Evolutionary conservation across 345 rosid genomes (phyloP).

Genomic region (Adansonia digitata): DNA sequence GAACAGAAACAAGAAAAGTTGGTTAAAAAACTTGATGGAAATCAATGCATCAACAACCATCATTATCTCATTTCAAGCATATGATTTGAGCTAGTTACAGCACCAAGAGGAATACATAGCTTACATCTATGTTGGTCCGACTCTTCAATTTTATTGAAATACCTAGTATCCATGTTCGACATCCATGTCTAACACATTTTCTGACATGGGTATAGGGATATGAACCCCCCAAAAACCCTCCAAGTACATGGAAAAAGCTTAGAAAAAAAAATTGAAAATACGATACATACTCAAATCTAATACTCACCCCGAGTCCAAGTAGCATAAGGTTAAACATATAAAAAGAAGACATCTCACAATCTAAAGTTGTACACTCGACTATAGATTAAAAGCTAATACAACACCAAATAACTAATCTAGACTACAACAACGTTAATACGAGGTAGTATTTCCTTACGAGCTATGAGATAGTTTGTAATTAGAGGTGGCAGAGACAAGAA

Average conservation of each 20-base stretch:
- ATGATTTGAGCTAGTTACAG: background rate
- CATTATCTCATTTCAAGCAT: background rate
- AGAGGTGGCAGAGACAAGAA: background rate
- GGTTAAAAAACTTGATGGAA: background rate
- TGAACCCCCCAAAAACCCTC: no score
- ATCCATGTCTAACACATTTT: no score
- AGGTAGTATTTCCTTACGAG: background rate
- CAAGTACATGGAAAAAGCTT: no score
- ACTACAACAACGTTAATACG: background rate
- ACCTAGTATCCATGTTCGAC: no score
- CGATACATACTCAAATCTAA: no score
- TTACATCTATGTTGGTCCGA: no score
- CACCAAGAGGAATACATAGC: background rate
- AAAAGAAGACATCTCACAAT: background rate
- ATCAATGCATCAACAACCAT: background rate
- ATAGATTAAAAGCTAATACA: background rate
- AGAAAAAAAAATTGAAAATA: no score
- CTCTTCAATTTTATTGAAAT: no score
- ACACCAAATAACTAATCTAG: background rate
- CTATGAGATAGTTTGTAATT: background rate
- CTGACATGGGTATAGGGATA: no score
- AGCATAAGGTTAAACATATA: background rate
- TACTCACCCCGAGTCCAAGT: no score
- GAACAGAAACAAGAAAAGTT: slow-evolving; percentile 16
- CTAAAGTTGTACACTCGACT: background rate